Evolutionary conservation across 306 rosid species (phyloP), one percentile per base, ranked within the genome.

Genomic region (Acacia confusa): DNA sequence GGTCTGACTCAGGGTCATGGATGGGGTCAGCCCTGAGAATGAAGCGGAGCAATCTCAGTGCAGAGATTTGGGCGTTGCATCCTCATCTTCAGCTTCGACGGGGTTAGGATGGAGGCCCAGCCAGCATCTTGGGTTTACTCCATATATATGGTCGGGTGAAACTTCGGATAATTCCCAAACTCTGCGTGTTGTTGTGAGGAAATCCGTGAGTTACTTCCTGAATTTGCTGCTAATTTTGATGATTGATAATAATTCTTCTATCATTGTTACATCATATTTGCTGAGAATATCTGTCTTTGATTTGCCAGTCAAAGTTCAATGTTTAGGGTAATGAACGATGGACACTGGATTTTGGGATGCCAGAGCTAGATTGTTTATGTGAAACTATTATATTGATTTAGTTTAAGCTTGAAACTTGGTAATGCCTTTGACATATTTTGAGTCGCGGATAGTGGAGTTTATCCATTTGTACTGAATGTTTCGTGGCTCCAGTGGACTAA

Each of bases 1-100:
- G 77, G 70, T 75, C 76, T 85, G 82, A 78, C 82, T 86, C 78
- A 73, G 85, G 90, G 88, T 81, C 89, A 94, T 92, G 96, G 97
- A 92, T 88, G 98, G 84, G 87, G 92, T 83, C 76, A 77, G 87
- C 77, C 81, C 85, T 81, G 72, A 78, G 76, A 86, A 78, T 88
- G 91, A 79, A 78, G 85, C 84, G 30, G 88, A 85, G 80, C 86
- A 77, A 66, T 70, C 82, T 80, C 90, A 84, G 82, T 55, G 81
- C 63, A 78, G 82, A 55, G 84, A 52, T 67, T 70, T 82, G 7
- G 84, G 75, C 30, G 78, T 82, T 2, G 76, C 89, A 30, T 73
- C 88, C 13, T 82, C 83, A 13, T 44, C 85, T 45, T 52, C 82
- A 13, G 34, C 82, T 6, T 52, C 78, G 3, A 72, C 87, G 8